A percentile compares a stretch with the other conserved stretches of the same genome.
These are phyloP conservation scores for Lichtheimia corymbifera DNA, from an alignment of 371 early-diverging fungal species.

Conservation along the genomic window DNA sequence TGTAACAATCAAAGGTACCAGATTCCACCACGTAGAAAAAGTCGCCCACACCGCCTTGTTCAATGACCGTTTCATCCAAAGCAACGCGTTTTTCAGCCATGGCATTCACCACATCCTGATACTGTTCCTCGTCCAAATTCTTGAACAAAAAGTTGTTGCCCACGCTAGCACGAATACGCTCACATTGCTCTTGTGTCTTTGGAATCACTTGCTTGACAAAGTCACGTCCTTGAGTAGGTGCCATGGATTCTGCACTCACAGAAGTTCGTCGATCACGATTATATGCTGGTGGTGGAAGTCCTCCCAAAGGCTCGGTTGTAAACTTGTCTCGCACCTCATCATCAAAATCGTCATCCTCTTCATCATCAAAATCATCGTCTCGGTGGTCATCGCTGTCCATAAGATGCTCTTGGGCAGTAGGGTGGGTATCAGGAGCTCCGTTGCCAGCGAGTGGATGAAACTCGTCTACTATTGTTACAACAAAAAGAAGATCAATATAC, in stretches of 20 bases:
- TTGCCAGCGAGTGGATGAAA: constrained; percentile 19
- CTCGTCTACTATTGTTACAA: constrained; percentile 12
- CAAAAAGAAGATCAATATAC: background rate
- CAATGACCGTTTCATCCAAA: constrained; percentile 81
- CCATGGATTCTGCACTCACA: constrained; percentile 96
- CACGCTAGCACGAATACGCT: constrained; percentile 81
- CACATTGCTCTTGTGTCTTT: constrained; percentile 81
- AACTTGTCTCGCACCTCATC: constrained; percentile 22
- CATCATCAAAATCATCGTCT: constrained; percentile 23
- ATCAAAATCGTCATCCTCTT: constrained; percentile 22
- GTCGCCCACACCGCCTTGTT: constrained; percentile 96
- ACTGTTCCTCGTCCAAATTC: constrained; percentile 94
- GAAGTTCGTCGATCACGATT: constrained; percentile 89
- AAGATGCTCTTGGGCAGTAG: constrained; percentile 9
- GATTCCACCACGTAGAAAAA: constrained; percentile 97
- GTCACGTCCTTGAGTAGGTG: constrained; percentile 79
- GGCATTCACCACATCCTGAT: constrained; percentile 92
- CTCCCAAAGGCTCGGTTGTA: constrained; percentile 11
- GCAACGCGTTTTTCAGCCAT: constrained; percentile 90
- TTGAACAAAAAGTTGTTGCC: constrained; percentile 92
- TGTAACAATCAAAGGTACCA: constrained; percentile 93
- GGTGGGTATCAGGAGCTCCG: constrained; percentile 4
- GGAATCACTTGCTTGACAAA: constrained; percentile 85
- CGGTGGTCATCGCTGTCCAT: constrained; percentile 18
- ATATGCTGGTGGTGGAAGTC: constrained; percentile 30